Conservation (phyloP, 257 asterid genomes). For the Solanum appendiculatum region DNA sequence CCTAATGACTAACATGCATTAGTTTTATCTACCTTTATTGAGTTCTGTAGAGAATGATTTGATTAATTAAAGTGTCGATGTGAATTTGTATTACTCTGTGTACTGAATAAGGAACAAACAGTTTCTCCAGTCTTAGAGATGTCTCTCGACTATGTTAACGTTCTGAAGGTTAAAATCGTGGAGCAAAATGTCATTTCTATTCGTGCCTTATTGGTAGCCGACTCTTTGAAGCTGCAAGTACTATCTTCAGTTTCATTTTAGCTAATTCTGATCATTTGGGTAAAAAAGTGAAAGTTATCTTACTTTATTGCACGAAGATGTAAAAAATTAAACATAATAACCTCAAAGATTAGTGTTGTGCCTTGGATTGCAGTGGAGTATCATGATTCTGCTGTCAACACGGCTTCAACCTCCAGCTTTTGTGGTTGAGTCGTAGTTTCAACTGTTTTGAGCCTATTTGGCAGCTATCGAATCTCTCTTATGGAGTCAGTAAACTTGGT, state of each 20-base stretch:
- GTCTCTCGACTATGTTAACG: neutral
- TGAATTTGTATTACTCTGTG: too few relatives aligned
- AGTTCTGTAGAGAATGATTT: neutral
- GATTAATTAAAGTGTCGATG: neutral
- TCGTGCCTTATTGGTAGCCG: too few relatives aligned
- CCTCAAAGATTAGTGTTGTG: too few relatives aligned
- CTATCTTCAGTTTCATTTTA: neutral
- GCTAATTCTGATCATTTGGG: neutral
- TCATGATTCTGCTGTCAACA: neutral
- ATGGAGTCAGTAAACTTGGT: too few relatives aligned
- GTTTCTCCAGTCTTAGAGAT: neutral
- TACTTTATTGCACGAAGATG: neutral
- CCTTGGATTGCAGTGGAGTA: neutral
- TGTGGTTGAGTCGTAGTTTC: neutral
- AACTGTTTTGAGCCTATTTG: too few relatives aligned
- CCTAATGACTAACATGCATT: slow-evolving; percentile 54
- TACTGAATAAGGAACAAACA: too few relatives aligned
- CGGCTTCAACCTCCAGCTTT: neutral
- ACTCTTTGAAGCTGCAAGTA: neutral
- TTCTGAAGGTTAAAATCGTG: too few relatives aligned
- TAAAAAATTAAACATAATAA: too few relatives aligned
- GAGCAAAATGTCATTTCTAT: too few relatives aligned
- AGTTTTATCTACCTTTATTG: neutral
- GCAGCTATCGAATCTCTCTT: too few relatives aligned
- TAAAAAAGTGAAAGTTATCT: too few relatives aligned